Evolutionary conservation across 495 filamentous ascomycete genomes (phyloP), one percentile per base, ranked within the genome.

Genomic region (Penicillium argentinense): DNA sequence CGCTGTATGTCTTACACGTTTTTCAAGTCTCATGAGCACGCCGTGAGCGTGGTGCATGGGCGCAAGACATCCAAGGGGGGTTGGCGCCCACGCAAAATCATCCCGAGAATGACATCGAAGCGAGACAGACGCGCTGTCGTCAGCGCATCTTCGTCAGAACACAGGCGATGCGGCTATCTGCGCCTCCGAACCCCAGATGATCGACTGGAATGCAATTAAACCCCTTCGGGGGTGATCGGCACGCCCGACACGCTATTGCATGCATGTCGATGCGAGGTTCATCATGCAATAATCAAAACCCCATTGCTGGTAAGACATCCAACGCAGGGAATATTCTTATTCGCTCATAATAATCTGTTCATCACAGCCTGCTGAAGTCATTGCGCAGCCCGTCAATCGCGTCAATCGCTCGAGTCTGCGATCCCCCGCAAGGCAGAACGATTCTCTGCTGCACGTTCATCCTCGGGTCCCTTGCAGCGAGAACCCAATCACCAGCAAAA

Each of bases 401-500:
- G n/a, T 14, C 42, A 24, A 27, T 27, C 43, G 24, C 26, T 38
- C 11, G 43, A 23, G 18, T 13, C 19, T 42, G 4, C 22, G 38
- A 38, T 54, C 39, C 52, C 49, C 52, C 55, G 51, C 55, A 62
- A 56, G 59, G 59, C 43, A 40, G 33, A 22, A 45, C 45, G 45
- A 41, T 47, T 47, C 12, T 48, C 18, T 30, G 34, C 39, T 39
- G 33, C 59, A 59, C 51, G 55, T 59, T 62, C 42, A 39, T 37
- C 26, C 8, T 36, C 4, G 14, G 28, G 33, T 81, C 80, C 22
- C 70, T 83, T 42, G 64, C 80, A 45, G 81, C 71, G 3, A 74
- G 75, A 38, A 64, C 14, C 17, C n/a, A 32, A 33, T 38, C 17
- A 22, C 17, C 51, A 51, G 41, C 43, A 14, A 53, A 41, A 46